Base-by-base conservation (phyloP, 2,329 filamentous ascomycete species). In the Colletotrichum chlorophyti region DNA sequence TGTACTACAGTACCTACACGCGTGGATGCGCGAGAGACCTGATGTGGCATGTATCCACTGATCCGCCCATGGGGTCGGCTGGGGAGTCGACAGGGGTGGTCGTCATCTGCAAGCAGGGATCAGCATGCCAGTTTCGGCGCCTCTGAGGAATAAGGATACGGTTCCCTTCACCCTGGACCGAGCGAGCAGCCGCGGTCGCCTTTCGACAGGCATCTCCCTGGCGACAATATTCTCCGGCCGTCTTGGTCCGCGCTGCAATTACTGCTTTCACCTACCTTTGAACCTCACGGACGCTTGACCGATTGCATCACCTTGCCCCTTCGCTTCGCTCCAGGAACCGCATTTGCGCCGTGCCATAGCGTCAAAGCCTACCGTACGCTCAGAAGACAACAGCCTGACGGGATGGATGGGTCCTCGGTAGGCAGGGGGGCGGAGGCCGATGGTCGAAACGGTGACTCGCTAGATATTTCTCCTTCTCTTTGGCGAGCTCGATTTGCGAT, bases 71-170 rank as follows among this genome's bases (percentile, higher is more conserved):
- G 51, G 49, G 29, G 34, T 14, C n/a, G 21, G 17, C 35, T 35
- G 15, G 42, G 35, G 50, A 43, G 51, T 43, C 23, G 15, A 29
- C 43, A 40, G 55, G 19, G 15, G 23, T 26, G 31, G 19, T 29
- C 12, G 32, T 7, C 23, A 5, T 27, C 37, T 34, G 12, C 7
- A 43, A 11, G 19, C 43, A 59, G 38, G 55, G 55, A 26, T 40
- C 23, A 8, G 45, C 55, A 55, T 59, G 55, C 27, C 34, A 54
- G 37, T 34, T 26, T 49, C 51, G 51, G 55, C 55, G 38, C 55
- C 43, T 55, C 51, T 49, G 27, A 24, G 37, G 34, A 21, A 58
- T n/a, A n/a, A n/a, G n/a, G 42, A 49, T 45, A 49, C 23, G 15
- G 42, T 12, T 54, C 35, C 41, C 29, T 35, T 11, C 40, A 29